Evolutionary conservation across 441 rosid genomes (phyloP), one percentile per base, ranked within the genome.

Genomic region (Gossypium aridum): DNA sequence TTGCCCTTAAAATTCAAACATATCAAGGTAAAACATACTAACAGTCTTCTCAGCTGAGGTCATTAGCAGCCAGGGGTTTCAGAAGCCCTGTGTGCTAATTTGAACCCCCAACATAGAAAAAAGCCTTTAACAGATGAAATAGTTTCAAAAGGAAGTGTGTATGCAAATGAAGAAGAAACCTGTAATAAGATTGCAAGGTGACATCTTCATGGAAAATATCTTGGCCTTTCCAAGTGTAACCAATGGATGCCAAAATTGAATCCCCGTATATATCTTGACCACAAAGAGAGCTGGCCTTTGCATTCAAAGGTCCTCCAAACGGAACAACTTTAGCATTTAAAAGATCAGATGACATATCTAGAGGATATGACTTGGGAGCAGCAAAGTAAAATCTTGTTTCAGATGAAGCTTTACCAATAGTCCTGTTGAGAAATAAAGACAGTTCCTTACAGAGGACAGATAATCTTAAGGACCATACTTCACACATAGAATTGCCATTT

Each of bases 211-310:
- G 79, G 76, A 84, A 88, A 80, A 93, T 90, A 64, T 85, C 85
- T 49, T 82, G 80, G 12, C 94, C 85, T 81, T 86, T 90, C 99
- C 98, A 87, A 34, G 84, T 79, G 86, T 91, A 93, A 53, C 98
- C 97, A 85, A 93, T 72, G 43, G 97, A 92, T 69, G 98, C 94
- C 92, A 93, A 82, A 78, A 96, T 82, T 79, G 99, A 92, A 87
- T 90, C 90, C 37, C 97, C 93, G 76, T 80, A 80, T 77, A 93
- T 78, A 73, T 78, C 85, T 85, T 96, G 97, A 75, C 93, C 87
- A 78, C 84, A 91, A 39, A 92, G 66, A 84, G 85, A 86, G 84
- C 91, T 96, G 78, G 97, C 98, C 83, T 91, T 87, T 80, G 77
- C 87, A 88, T 96, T 96, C 47, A 85, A 59, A 75, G 81, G 73